Conservation (phyloP, 805 yeast genomes). For the Metschnikowia sp. region DNA sequence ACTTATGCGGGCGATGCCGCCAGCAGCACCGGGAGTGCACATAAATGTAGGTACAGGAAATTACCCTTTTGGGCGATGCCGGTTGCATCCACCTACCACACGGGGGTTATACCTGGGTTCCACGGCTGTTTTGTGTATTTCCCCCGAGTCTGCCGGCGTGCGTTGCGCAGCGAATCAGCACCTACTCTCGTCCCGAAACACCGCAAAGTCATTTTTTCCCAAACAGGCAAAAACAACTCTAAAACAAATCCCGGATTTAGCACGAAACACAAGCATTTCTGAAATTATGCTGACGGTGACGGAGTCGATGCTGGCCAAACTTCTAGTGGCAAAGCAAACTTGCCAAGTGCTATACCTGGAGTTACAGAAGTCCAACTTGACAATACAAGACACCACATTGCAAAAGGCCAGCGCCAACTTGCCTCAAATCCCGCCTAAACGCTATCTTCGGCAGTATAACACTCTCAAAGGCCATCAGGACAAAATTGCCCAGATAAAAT, state of each 20-base stretch:
- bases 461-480: conserved; percentile 64
- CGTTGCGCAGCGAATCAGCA: neutral
- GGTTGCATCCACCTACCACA: conserved; percentile 7
- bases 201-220: conserved; percentile 2
- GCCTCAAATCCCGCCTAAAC: conserved; percentile 27
- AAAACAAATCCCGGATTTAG: neutral
- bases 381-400: conserved; percentile 46
- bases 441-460: conserved; percentile 30
- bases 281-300: conserved; percentile 3
- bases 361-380: conserved; percentile 41
- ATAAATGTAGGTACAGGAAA: conserved; percentile 1
- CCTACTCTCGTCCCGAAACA: conserved; percentile 1
- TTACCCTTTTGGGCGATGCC: conserved; percentile 5
- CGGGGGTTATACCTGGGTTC: neutral
- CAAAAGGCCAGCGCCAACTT: conserved; percentile 35
- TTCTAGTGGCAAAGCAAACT: conserved; percentile 13
- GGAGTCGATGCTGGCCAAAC: conserved; percentile 4
- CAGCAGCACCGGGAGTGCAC: no score
- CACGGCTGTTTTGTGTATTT: no score
- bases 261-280: no score
- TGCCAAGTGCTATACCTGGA: conserved; percentile 42
- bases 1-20: no score
- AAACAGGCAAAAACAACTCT: conserved; percentile 6
- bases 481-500: conserved; percentile 64
- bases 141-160: neutral